These are phyloP conservation scores for Tephrocybe rancida DNA, from an alignment of 768 basidiomycete genomes.

Conservation along the genomic window DNA sequence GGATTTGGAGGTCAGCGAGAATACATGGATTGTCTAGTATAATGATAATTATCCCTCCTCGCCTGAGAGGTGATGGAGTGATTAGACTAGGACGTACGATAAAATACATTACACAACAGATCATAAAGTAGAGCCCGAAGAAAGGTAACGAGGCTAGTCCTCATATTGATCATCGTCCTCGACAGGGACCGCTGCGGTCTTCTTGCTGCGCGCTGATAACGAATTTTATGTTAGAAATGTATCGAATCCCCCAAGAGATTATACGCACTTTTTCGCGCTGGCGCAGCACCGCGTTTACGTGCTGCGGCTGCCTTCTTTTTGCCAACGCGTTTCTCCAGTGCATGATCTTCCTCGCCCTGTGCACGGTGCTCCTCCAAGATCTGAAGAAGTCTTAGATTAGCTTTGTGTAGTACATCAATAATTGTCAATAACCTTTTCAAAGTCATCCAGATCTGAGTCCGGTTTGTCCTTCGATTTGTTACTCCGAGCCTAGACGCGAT, in stretches of 20 bases:
- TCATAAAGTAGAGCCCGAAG: no score
- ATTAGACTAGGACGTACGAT: no score
- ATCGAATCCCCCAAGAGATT: background rate
- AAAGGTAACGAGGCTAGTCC: no score
- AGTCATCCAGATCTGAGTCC: constrained; percentile 92
- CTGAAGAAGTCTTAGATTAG: constrained; percentile 35
- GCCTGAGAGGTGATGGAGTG: no score
- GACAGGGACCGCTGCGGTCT: constrained; percentile 4
- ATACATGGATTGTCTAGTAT: no score
- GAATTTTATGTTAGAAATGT: background rate
- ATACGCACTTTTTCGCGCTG: constrained; percentile 46
- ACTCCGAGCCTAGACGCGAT: constrained; percentile 60
- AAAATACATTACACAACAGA: no score
- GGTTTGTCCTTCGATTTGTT: constrained; percentile 94
- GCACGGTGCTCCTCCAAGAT: constrained; percentile 81
- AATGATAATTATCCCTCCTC: no score
- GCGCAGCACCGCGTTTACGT: constrained; percentile 53
- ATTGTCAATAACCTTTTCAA: constrained; percentile 66
- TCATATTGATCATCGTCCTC: constrained; percentile 20
- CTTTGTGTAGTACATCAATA: background rate
- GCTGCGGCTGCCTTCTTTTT: constrained; percentile 80
- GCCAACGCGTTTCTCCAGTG: constrained; percentile 82
- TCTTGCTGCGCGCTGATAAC: constrained; percentile 17
- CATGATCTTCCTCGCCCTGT: constrained; percentile 92
- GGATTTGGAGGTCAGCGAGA: no score